Conservation (phyloP, 2,329 filamentous ascomycete genomes). For the Rhexocercosporidium sp. region DNA sequence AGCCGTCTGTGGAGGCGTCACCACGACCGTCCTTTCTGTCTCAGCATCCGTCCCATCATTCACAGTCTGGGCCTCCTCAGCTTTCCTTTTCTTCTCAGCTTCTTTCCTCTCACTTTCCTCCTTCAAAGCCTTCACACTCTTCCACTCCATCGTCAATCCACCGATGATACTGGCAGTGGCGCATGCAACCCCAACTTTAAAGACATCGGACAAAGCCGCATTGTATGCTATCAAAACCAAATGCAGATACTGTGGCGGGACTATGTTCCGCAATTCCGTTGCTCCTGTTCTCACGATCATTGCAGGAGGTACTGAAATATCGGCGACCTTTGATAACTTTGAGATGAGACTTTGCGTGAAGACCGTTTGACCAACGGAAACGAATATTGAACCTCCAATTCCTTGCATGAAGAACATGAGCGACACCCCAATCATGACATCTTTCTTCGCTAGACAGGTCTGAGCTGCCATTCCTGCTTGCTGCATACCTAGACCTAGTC, state of each 20-base stretch:
- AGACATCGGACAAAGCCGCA: conserved; percentile 54
- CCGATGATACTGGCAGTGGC: conserved; percentile 53
- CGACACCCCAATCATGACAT: conserved; percentile 41
- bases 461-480: conserved; percentile 39
- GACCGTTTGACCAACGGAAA: conserved; percentile 40
- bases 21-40: neutral
- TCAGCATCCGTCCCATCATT: neutral
- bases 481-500: conserved; percentile 41
- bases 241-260: conserved; percentile 45
- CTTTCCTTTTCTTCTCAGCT: conserved; percentile 6
- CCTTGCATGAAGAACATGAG: conserved; percentile 45
- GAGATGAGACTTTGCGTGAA: conserved; percentile 38
- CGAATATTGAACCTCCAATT: conserved; percentile 45
- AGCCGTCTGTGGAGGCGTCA: neutral
- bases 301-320: conserved; percentile 10
- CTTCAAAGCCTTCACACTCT: conserved; percentile 56
- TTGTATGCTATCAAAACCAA: conserved; percentile 61
- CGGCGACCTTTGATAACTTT: conserved; percentile 21
- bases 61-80: neutral
- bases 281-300: conserved; percentile 49
- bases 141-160: conserved; percentile 59
- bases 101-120: conserved; percentile 9
- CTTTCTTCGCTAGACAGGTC: conserved; percentile 33
- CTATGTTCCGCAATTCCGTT: conserved; percentile 53
- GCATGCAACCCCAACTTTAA: conserved; percentile 58